Evolutionary conservation across 345 rosid genomes (phyloP), one percentile per base, ranked within the genome.

Genomic region (Hypericum perforatum): DNA sequence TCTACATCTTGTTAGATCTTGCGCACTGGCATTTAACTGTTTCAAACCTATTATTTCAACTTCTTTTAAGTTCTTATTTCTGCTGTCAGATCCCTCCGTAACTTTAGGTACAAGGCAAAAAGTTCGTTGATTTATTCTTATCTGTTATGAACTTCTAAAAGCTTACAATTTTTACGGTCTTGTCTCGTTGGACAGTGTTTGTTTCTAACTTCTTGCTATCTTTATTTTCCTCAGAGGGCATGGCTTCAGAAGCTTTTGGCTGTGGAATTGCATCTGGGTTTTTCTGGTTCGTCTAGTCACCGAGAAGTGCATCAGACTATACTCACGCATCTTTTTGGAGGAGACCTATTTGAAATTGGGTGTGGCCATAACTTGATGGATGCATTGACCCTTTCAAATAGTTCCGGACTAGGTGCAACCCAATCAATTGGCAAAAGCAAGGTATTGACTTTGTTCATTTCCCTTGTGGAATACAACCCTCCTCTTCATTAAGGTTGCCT

Each of bases 201-300:
- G 29, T 22, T 29, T 43, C 12, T 59, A 9, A 14, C 51, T 72
- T 45, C 42, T 49, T 3, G 11, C 37, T 53, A 56, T 49, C 49
- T 64, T 70, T 52, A 10, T 49, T 46, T 64, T 70, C 49, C n/a
- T 10, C 66, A 89, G 98, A 82, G 95, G 72, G 95, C 98, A 36
- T 91, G 98, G 98, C 77, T 91, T 22, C 66, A 87, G 72, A 87
- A 91, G 77, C 95, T 91, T 63, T 78, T 91, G 63, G 92, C 92
- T 63, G 58, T 82, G 66, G 95, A 84, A 57, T 68, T 91, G 77
- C 94, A 86, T 71, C 71, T 76, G 72, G 87, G 86, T 57, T 78
- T 74, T 73, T 67, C 63, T 55, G 74, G 68, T 51, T 71, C 77
- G 64, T 64, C 84, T 36, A 53, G 63, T 57, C 95, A 91, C 61